phyloP scores from a whole-genome alignment of 768 basidiomycete species.

The Pholiota molesta region DNA sequence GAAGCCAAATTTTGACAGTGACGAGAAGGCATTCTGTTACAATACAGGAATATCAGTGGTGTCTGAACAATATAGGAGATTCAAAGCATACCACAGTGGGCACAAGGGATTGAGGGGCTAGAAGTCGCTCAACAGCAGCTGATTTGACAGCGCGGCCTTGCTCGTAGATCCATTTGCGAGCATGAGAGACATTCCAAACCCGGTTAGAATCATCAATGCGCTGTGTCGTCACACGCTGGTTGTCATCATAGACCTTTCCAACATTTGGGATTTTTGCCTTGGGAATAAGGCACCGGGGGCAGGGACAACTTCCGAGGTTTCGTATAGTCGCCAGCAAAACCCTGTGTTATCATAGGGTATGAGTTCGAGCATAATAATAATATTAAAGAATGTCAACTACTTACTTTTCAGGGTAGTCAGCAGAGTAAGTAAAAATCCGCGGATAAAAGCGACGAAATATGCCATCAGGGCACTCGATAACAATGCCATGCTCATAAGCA shows the following conservation, averaged over 20 bases:
- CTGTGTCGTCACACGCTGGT: neutral
- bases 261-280: neutral
- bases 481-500: constrained; percentile 36
- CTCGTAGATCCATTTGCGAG: neutral
- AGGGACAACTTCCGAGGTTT: neutral
- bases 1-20: constrained; percentile 19
- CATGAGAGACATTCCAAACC: neutral
- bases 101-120: neutral
- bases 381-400: too few relatives aligned
- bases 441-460: constrained; percentile 33
- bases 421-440: constrained; percentile 36
- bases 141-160: neutral
- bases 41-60: too few relatives aligned
- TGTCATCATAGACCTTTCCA: neutral
- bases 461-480: constrained; percentile 32
- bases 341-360: neutral
- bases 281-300: neutral
- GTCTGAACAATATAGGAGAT: too few relatives aligned
- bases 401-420: constrained; percentile 23
- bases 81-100: neutral
- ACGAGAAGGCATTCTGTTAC: constrained; percentile 39
- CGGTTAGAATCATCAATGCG: neutral
- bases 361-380: neutral
- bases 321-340: neutral
- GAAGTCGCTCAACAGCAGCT: neutral